phyloP scores from a whole-genome alignment of 108 stramenopile species.

The Cyclotella sp. region DNA sequence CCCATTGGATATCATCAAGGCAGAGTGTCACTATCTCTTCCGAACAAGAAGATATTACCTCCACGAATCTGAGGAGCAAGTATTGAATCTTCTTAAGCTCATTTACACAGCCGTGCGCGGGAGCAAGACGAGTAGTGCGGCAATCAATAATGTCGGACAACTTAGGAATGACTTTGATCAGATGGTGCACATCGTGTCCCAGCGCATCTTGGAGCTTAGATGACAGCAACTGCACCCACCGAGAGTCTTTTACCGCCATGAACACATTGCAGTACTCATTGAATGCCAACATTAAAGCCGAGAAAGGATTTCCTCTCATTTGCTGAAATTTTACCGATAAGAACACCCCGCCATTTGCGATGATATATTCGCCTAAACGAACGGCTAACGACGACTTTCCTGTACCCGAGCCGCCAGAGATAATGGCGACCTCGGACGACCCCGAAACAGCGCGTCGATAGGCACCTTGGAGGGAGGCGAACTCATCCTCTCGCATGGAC shows the following conservation, averaged over 20 bases:
- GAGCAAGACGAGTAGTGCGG: neutral
- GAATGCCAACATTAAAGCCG: conserved; percentile 39
- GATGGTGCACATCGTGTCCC: conserved; percentile 8
- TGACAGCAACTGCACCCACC: neutral
- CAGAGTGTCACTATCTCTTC: conserved; percentile 11
- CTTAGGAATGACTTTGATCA: conserved; percentile 10
- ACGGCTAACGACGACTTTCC: conserved; percentile 32
- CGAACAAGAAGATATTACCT: conserved; percentile 10
- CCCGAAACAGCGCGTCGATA: conserved; percentile 17
- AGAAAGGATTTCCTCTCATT: conserved; percentile 36
- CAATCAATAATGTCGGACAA: neutral
- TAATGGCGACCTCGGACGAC: conserved; percentile 12
- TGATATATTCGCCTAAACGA: conserved; percentile 12
- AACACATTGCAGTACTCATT: conserved; percentile 29
- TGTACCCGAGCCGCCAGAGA: conserved; percentile 31
- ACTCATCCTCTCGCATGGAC: conserved; percentile 5
- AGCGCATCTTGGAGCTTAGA: conserved; percentile 6
- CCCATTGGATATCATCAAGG: conserved; percentile 36
- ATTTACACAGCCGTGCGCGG: conserved; percentile 5
- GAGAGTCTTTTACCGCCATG: neutral
- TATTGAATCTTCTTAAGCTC: conserved; percentile 20
- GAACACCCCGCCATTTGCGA: conserved; percentile 21
- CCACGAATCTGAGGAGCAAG: conserved; percentile 14
- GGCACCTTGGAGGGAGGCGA: conserved; percentile 2
- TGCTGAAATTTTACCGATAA: conserved; percentile 35